phyloP scores from a whole-genome alignment of 805 yeast genomes.

The Candida fluviatilis region DNA sequence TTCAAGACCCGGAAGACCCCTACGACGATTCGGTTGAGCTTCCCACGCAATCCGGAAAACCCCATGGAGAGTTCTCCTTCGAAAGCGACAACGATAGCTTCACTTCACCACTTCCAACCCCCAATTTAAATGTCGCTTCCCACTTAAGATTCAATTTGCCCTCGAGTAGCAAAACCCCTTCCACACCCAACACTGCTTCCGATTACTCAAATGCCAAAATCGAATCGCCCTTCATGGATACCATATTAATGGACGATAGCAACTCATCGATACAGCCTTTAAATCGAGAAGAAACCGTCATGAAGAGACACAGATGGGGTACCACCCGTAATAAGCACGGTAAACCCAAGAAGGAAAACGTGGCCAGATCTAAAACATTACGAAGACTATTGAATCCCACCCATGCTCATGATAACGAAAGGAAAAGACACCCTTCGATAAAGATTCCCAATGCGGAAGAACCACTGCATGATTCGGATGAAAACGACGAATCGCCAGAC shows the following conservation, averaged over 20 bases:
- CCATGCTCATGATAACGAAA: slow-evolving; percentile 14
- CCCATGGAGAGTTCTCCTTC: slow-evolving; percentile 1
- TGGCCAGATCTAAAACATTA: slow-evolving; percentile 53
- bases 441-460: slow-evolving; percentile 7
- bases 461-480: slow-evolving; percentile 12
- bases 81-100: slow-evolving; percentile 11
- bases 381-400: slow-evolving; percentile 34
- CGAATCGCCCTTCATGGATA: slow-evolving; percentile 27
- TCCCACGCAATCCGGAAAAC: not conserved
- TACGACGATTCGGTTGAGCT: slow-evolving; percentile 4
- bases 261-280: not conserved
- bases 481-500: slow-evolving; percentile 24
- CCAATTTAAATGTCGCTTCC: slow-evolving; percentile 17
- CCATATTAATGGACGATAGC: not conserved
- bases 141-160: slow-evolving; percentile 32
- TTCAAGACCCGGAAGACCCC: slow-evolving; percentile 8
- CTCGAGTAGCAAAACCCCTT: slow-evolving; percentile 11
- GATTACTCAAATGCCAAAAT: slow-evolving; percentile 6
- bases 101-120: slow-evolving; percentile 22
- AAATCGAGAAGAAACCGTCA: slow-evolving; percentile 43
- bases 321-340: slow-evolving; percentile 78
- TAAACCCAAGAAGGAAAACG: slow-evolving; percentile 44
- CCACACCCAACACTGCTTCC: slow-evolving; percentile 7
- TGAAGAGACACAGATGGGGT: slow-evolving; percentile 87
- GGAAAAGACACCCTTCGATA: slow-evolving; percentile 9